Percentiles rank a stretch among this genome's conserved stretches.
Evolutionary conservation across 441 rosid species (phyloP).

Genomic region (Populus hybrid): DNA sequence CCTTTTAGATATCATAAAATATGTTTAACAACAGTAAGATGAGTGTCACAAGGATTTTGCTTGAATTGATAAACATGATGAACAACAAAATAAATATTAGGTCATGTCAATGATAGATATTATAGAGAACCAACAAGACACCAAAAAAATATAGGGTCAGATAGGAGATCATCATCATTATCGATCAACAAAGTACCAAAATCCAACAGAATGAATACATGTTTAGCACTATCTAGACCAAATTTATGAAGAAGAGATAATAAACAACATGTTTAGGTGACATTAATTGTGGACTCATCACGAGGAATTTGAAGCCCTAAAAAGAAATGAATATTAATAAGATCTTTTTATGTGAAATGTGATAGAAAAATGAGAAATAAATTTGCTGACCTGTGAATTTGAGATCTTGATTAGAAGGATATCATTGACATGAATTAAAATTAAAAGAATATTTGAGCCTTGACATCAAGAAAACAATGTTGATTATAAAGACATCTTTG

Average conservation of each 20-base stretch:
- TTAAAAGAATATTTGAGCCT: too few species aligned
- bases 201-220: background rate
- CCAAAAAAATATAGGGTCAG: too few species aligned
- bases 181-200: too few species aligned
- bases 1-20: background rate
- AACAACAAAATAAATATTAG: background rate
- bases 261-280: background rate
- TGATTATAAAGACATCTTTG: background rate
- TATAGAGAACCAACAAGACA: background rate
- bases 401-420: background rate
- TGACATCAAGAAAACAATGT: background rate
- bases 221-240: background rate
- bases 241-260: background rate
- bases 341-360: background rate
- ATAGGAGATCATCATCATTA: background rate
- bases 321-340: background rate
- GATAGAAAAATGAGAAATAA: background rate
- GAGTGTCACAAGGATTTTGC: background rate
- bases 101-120: background rate
- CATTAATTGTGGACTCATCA: background rate
- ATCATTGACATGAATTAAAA: background rate
- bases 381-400: fast-evolving
- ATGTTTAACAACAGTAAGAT: background rate
- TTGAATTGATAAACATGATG: background rate
- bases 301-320: background rate